phyloP scores from a whole-genome alignment of 2,329 filamentous ascomycete genomes.

The Fusarium torulosum region DNA sequence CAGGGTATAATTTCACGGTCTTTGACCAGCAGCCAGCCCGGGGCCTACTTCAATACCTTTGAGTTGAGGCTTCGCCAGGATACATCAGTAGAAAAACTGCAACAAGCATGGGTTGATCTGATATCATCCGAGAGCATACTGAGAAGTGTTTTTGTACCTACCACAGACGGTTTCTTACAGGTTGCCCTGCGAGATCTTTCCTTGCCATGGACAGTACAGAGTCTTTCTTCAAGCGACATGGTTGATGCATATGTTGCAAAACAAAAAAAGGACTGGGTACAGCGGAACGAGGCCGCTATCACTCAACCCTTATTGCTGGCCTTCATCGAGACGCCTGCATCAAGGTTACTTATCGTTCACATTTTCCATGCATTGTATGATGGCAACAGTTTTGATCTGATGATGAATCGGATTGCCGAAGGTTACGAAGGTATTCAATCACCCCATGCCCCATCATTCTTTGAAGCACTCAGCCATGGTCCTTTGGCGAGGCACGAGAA shows the following conservation, averaged over 20 bases:
- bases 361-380: slow-evolving; percentile 93
- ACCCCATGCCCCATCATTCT: slow-evolving; percentile 66
- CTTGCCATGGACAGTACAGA: slow-evolving; percentile 60
- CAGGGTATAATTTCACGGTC: slow-evolving; percentile 85
- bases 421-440: slow-evolving; percentile 39
- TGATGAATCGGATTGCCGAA: slow-evolving; percentile 69
- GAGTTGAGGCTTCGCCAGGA: slow-evolving; percentile 64
- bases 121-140: slow-evolving; percentile 71
- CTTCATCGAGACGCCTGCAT: slow-evolving; percentile 61
- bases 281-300: slow-evolving; percentile 57
- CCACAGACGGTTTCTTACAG: slow-evolving; percentile 82
- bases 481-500: slow-evolving; percentile 66
- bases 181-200: slow-evolving; percentile 65
- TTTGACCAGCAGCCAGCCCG: slow-evolving; percentile 63
- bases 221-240: slow-evolving; percentile 45
- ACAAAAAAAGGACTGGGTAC: slow-evolving; percentile 65
- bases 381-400: slow-evolving; percentile 78
- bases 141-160: slow-evolving; percentile 78
- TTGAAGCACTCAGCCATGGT: slow-evolving; percentile 76
- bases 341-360: slow-evolving; percentile 67
- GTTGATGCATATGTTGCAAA: slow-evolving; percentile 53
- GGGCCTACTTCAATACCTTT: slow-evolving; percentile 84
- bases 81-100: slow-evolving; percentile 63
- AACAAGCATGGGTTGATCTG: slow-evolving; percentile 68
- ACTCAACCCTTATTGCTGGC: slow-evolving; percentile 42